Conservation (phyloP, 1,284 basidiomycete genomes). For the Cutaneotrichosporon sp. region DNA sequence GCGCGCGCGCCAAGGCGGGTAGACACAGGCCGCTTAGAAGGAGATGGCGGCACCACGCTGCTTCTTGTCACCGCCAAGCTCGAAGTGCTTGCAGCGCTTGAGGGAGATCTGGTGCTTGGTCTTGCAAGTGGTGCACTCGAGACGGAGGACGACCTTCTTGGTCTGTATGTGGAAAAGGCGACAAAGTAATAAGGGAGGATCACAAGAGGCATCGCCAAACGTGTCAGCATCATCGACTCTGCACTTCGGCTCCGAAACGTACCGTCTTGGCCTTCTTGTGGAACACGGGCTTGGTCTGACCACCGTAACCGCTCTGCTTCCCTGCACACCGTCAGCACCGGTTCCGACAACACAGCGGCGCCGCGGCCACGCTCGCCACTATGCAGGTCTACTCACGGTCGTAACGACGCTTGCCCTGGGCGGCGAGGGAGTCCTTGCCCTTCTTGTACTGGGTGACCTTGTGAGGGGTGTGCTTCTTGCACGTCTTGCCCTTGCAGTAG, state of each 20-base stretch:
- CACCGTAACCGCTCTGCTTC: constrained; percentile 99
- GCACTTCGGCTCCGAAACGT: constrained; percentile 13
- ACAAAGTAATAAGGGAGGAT: not conserved
- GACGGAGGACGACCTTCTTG: constrained; percentile 97
- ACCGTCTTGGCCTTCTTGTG: constrained; percentile 62
- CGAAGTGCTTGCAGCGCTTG: constrained; percentile 99
- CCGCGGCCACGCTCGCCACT: too few species aligned
- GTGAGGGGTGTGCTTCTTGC: constrained; percentile 99
- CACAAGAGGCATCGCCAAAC: not conserved
- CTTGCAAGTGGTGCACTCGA: constrained; percentile 98
- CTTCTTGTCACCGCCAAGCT: constrained; percentile 99
- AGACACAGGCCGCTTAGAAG: constrained; percentile 25
- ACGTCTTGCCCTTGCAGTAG: constrained; percentile 95
- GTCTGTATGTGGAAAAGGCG: constrained; percentile 51
- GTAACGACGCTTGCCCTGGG: constrained; percentile 99
- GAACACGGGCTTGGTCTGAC: constrained; percentile 99
- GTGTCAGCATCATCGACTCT: constrained; percentile 1
- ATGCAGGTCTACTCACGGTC: constrained; percentile 59
- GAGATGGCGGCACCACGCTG: constrained; percentile 64
- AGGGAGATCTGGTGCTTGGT: constrained; percentile 94
- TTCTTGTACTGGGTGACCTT: constrained; percentile 98
- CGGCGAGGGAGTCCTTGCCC: constrained; percentile 92
- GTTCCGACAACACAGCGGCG: constrained; percentile 13
- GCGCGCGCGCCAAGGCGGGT: not conserved
- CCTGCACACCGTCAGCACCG: constrained; percentile 20